Base-by-base conservation (phyloP, 2,329 filamentous ascomycete species). In the Neofusicoccum ribis region DNA sequence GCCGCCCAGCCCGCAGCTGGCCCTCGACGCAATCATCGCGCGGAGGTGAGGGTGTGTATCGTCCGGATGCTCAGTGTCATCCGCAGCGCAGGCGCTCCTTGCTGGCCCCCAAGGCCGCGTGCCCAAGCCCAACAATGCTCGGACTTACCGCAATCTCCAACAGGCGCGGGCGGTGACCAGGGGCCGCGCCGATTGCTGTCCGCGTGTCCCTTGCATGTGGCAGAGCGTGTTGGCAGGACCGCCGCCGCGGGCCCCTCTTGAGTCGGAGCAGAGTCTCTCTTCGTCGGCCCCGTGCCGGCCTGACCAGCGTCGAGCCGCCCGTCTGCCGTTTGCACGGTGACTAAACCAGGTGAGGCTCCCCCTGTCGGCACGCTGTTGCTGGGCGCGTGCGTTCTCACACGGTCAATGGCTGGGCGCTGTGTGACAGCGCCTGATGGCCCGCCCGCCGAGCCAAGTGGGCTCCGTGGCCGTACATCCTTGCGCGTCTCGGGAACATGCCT, bases 41-140 rank as follows among this genome's bases (percentile, higher is more conserved):
- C 54, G 54, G 54, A 59, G 41, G 39, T 59, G 56, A 60, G 43
- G 56, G 43, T 43, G 52, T 34, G 31, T 20, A 23, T 46, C 39
- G 31, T 60, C 56, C 56, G 56, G 56, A 23, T 60, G 27, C 56
- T 60, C 56, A 34, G 20, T 44, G 36, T 60, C 56, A 12, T 37
- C 54, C 54, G 14, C 27, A 31, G 12, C 27, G 27, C 27, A 31
- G 27, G 27, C 27, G 27, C 27, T 31, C 27, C 27, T 59, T 47
- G 44, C 31, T 60, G 56, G 56, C 56, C 56, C n/a, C 27, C 43
- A 46, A 43, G 23, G 36, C 27, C 52, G 52, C 52, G 52, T 56
- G 36, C 52, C 27, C 27, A 31, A 31, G 27, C 34, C 52, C 49
- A 51, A 27, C 49, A 31, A 36, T 51, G 49, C 27, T 27, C 46